Evolutionary conservation across 164 flowering plant genomes (phyloP).

Genomic region (Annona squamosa): DNA sequence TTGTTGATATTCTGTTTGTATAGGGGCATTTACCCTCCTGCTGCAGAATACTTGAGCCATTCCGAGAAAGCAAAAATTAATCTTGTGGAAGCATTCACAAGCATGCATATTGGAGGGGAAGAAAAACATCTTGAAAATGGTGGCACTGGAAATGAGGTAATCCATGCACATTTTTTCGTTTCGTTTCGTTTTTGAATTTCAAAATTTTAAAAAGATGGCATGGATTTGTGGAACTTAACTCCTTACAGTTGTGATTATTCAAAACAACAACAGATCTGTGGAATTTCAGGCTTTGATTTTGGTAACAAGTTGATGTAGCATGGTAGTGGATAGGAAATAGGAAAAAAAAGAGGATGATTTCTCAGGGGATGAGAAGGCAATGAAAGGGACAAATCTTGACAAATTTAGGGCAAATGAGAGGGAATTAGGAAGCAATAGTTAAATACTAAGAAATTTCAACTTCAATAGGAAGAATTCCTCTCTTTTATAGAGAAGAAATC

Average conservation of each 20-base stretch:
- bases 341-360: background rate
- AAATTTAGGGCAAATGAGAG: background rate
- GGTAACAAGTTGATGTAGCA: background rate
- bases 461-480: background rate
- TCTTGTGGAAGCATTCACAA: conserved; percentile 52
- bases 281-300: background rate
- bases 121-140: conserved; percentile 44
- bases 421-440: background rate
- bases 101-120: conserved; percentile 38
- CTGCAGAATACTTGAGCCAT: conserved; percentile 33
- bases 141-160: conserved; percentile 40
- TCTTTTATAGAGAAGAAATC: background rate
- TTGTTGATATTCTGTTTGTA: background rate
- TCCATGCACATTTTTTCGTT: background rate
- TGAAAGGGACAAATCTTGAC: background rate
- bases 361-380: background rate
- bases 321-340: background rate
- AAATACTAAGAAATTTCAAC: background rate
- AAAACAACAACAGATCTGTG: background rate
- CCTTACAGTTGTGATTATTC: too few relatives aligned
- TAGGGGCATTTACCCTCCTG: conserved; percentile 48
- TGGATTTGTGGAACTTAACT: background rate
- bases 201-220: background rate
- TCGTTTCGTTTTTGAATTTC: background rate
- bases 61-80: conserved; percentile 35